Base-by-base conservation (phyloP, 2,329 filamentous ascomycete genomes). In the Fusarium haematococcum region DNA sequence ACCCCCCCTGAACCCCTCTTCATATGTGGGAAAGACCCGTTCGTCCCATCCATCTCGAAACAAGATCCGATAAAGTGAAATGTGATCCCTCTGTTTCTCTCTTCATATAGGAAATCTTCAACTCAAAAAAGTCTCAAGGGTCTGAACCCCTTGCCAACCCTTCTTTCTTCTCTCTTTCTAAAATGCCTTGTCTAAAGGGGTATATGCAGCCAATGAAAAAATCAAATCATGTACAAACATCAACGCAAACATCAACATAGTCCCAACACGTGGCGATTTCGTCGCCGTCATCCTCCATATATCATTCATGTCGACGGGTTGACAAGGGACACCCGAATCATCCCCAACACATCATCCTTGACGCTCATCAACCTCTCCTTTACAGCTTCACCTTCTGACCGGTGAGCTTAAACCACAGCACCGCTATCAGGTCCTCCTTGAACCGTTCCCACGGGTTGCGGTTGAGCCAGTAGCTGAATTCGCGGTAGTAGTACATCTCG, bases 401-500 rank as follows among this genome's bases (percentile, higher is more conserved):
- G 0, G 90, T 92, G 54, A 92, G 78, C 83, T 92, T 91, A 81
- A 86, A 90, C 89, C 90, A 92, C 67, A 90, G 81, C 54, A 88
- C 84, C 33, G 90, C 89, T 18, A 92, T 78, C 20, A 92, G 80
- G 73, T 92, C 91, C 80, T 92, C 91, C 86, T 92, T 92, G 84
- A 92, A 92, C 30, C 85, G 85, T 85, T 97, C 93, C 94, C 95
- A 98, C 65, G 85, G 88, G 60, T 91, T 94, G 61, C 95, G 91
- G 86, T 98, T 98, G 71, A 98, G 89, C 83, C 91, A 92, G 82
- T 97, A 96, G 86, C 95, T 97, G 80, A 97, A 89, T 82, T 98
- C 92, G 62, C 95, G 93, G 85, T 95, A 99, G 82, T 93, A 93
- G 85, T 98, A 98, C 91, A 99, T 98, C 85, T 99, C 97, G 41